phyloP scores from a whole-genome alignment of 148 eudicot species.

The Gaultheria prostrata region DNA sequence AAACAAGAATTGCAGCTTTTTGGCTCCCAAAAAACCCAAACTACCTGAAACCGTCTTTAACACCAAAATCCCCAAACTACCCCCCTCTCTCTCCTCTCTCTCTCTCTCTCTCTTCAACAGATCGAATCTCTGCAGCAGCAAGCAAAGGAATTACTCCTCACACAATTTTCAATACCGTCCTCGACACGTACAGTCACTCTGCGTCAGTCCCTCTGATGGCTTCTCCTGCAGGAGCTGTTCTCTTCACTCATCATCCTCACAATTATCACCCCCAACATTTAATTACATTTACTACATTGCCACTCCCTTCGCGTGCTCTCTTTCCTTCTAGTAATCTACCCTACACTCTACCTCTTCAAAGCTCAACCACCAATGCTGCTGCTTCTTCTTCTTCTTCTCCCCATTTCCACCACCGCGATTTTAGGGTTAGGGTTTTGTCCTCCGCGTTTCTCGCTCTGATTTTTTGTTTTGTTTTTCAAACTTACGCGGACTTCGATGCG shows the following conservation, averaged over 20 bases:
- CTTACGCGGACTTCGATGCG: slow-evolving; percentile 37
- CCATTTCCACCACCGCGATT: not conserved
- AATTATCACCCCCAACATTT: slow-evolving; percentile 25
- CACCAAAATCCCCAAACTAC: not conserved
- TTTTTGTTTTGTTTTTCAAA: not conserved
- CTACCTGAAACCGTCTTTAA: not conserved
- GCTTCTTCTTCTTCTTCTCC: not conserved
- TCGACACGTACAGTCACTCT: not conserved
- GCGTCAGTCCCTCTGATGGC: not conserved
- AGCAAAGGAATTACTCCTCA: not conserved
- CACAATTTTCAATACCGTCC: not conserved
- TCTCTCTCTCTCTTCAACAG: not conserved
- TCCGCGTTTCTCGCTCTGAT: slow-evolving; percentile 26
- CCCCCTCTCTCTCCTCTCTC: not conserved
- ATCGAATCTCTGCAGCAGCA: slow-evolving; percentile 2
- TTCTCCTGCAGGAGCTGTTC: not conserved
- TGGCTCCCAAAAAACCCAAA: not conserved
- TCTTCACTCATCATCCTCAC: not conserved
- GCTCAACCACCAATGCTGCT: slow-evolving; percentile 22
- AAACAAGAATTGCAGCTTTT: not conserved
- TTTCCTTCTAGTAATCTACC: not conserved
- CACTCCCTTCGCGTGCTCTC: slow-evolving; percentile 19
- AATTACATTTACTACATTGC: slow-evolving; percentile 29
- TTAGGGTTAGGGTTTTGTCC: slow-evolving; percentile 26
- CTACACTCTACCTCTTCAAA: not conserved